Base-by-base conservation (phyloP, 768 basidiomycete species). In the Multifurca ochricompacta region DNA sequence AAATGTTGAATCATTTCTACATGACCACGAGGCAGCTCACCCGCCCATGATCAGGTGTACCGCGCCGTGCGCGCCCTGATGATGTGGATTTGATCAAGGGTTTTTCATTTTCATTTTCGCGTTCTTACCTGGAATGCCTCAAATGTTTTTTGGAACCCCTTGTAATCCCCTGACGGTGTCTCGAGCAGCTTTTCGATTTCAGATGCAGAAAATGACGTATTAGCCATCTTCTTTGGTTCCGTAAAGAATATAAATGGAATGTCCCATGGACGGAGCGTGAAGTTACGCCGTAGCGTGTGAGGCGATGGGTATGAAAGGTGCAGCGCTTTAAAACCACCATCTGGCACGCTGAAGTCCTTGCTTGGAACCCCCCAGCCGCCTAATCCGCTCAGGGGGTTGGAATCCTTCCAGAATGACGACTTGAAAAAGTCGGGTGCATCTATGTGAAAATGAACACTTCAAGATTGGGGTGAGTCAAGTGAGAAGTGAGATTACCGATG, bases 31-130 rank as follows among this genome's bases (percentile, higher is more conserved):
- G 25, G 19, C 3, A 10, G 51, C 61, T 55, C 55, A 65, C 67
- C 67, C 70, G 36, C 69, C 68, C 27, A 69, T 50, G 16, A 67
- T 70, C 16, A 64, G 39, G 53, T 72, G 71, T 9, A 70, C 62
- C 18, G 58, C 62, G 8, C 56, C 45, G 41, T 73, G 71, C 14
- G 69, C 51, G 6, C 71, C 70, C 70, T 72, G 28, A 21, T 16
- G 10, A 13, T 41, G 4, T 46, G 55, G 16, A 31, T 3, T 4
- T 2, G 4, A 11, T 0, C 41, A 30, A 51, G 0, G 3, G 19
- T n/a, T 13, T 19, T 19, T 13, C 6, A 21, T 23, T 3, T 41
- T 19, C 40, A 41, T 11, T n/a, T 37, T 2, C 10, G 18, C 27
- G 27, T 19, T 5, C 44, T 41, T 28, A 67, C 70, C 65, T 66